Conservation (phyloP, 2,329 filamentous ascomycete species). For the Samsoniella hepiali region DNA sequence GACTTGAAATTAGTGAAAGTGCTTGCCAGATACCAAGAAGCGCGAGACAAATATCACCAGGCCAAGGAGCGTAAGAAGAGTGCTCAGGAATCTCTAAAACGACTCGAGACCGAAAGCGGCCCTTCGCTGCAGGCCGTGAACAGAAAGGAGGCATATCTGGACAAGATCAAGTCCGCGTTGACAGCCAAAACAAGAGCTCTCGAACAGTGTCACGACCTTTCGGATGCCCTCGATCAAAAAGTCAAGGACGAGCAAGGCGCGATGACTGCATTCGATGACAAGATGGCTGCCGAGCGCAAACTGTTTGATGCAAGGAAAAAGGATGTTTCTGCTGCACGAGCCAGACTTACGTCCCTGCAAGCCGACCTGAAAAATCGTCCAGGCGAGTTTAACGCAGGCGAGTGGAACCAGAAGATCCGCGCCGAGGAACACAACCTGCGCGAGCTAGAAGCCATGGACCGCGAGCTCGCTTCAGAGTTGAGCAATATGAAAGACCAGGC, state of each 20-base stretch:
- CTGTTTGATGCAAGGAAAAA: slow-evolving; percentile 48
- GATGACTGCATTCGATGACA: slow-evolving; percentile 42
- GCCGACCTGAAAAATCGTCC: slow-evolving; percentile 60
- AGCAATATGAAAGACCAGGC: slow-evolving; percentile 42
- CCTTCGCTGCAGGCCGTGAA: slow-evolving; percentile 69
- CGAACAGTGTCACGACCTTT: slow-evolving; percentile 50
- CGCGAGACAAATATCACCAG: slow-evolving; percentile 44
- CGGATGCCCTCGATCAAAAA: slow-evolving; percentile 42
- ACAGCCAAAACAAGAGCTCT: slow-evolving; percentile 53
- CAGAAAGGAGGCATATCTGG: slow-evolving; percentile 64
- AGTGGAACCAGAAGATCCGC: slow-evolving; percentile 70
- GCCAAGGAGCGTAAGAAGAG: slow-evolving; percentile 54
- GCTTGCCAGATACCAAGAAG: slow-evolving; percentile 60
- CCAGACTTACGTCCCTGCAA: slow-evolving; percentile 61
- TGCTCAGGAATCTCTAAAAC: slow-evolving; percentile 54
- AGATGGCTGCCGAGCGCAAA: slow-evolving; percentile 50
- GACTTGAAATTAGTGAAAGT: slow-evolving; percentile 64
- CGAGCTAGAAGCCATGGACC: slow-evolving; percentile 46
- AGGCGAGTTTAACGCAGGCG: slow-evolving; percentile 63
- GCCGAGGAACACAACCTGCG: slow-evolving; percentile 56
- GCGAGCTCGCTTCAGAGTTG: slow-evolving; percentile 38
- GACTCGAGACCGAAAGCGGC: slow-evolving; percentile 56
- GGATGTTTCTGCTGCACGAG: slow-evolving; percentile 48
- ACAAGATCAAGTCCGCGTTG: slow-evolving; percentile 54
- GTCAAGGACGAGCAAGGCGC: slow-evolving; percentile 35